phyloP scores from a whole-genome alignment of 106 monocot species.

The Vanilla planifolia region DNA sequence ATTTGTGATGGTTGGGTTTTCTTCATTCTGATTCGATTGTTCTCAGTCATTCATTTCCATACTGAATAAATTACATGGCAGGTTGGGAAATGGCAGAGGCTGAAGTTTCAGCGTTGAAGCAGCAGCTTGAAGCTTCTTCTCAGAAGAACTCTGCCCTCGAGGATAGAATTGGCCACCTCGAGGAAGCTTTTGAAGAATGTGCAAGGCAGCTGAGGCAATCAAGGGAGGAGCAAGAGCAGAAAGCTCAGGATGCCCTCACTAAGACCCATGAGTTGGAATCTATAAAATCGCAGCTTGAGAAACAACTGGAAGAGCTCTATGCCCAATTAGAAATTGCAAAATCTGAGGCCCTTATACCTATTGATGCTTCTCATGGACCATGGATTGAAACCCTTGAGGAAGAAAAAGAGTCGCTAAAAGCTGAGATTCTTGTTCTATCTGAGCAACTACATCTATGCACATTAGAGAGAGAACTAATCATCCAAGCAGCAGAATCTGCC shows the following conservation, averaged over 20 bases:
- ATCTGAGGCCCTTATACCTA: conserved; percentile 12
- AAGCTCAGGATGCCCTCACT: conserved; percentile 32
- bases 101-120: conserved; percentile 53
- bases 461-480: conserved; percentile 65
- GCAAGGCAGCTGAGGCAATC: conserved; percentile 62
- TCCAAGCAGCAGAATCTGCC: conserved; percentile 64
- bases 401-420: conserved; percentile 51
- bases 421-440: conserved; percentile 29
- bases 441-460: conserved; percentile 41
- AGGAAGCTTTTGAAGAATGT: conserved; percentile 74
- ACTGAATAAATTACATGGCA: conserved; percentile 8
- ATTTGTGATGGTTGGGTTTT: background rate
- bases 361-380: conserved; percentile 13
- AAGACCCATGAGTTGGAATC: conserved; percentile 40
- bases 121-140: conserved; percentile 46
- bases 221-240: conserved; percentile 61
- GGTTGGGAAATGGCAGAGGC: conserved; percentile 85
- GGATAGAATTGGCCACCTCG: conserved; percentile 56
- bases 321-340: conserved; percentile 25
- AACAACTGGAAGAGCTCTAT: conserved; percentile 34
- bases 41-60: background rate
- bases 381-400: conserved; percentile 45
- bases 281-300: conserved; percentile 41
- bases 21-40: background rate
- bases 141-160: conserved; percentile 59